Evolutionary conservation across 2,329 filamentous ascomycete species (phyloP), one percentile per base, ranked within the genome.

Genomic region (Stemphylium beticola): DNA sequence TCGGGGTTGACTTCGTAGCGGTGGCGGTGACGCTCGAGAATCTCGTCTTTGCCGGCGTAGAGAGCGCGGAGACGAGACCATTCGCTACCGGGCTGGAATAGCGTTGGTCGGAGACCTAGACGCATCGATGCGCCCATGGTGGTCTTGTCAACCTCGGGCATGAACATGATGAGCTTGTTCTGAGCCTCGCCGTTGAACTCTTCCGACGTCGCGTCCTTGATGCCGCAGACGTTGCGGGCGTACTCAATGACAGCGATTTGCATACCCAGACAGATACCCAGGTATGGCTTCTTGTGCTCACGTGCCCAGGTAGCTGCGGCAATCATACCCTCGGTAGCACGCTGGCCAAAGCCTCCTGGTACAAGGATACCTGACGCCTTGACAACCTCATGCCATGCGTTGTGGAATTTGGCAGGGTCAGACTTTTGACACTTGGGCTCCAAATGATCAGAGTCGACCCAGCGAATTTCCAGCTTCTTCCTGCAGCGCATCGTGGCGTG

Each of bases 181-280:
- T 86, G 79, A n/a, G 87, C 83, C 3, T 79, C 70, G 81, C 20
- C 81, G 73, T 84, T 75, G 60, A 87, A 82, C 62, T 88, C 85
- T 49, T 80, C 80, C 5, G 81, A 84, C 4, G 80, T 81, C 1
- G 85, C 85, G 38, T 80, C 76, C 3, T 77, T 74, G 58, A 92
- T 82, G 24, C 84, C 85, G 76, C 87, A 90, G 1, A 93, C 80
- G 62, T 91, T 87, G 37, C 92, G 87, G 1, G 92, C 92, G 65
- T 87, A 91, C 76, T 98, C 93, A 64, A 97, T 89, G 41, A 96
- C 92, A 17, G 93, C 92, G 41, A 96, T 84, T 75, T 98, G 95
- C 87, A 96, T 92, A 53, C 92, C 92, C 18, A 97, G 81, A 73
- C 93, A 97, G 60, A 98, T 89, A 55, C 95, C 95, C 0, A 98